Percentiles rank a stretch among this genome's conserved stretches.
These are phyloP conservation scores for Stachybotrys chlorohalonatus DNA, from an alignment of 2,329 filamentous ascomycete species.

Conservation along the genomic window DNA sequence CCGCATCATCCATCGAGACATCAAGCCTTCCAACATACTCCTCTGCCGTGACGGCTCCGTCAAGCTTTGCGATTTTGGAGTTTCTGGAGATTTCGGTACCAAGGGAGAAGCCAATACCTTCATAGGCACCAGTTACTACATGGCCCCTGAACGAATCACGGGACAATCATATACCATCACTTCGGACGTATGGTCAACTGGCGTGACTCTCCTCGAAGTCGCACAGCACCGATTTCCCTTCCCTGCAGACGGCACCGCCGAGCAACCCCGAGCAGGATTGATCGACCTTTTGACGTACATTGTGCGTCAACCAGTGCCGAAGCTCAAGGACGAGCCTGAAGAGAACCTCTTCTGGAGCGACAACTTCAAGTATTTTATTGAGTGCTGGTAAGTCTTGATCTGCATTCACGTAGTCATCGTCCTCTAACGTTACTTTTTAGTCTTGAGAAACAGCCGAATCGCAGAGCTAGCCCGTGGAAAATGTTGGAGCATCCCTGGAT, in stretches of 20 bases:
- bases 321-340: slow-evolving; percentile 87
- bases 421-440: slow-evolving; percentile 37
- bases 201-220: slow-evolving; percentile 96
- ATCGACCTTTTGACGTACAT: slow-evolving; percentile 98
- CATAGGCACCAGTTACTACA: slow-evolving; percentile 98
- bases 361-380: slow-evolving; percentile 98
- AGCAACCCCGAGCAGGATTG: slow-evolving; percentile 83
- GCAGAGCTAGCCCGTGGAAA: slow-evolving; percentile 90
- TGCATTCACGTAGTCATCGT: background rate
- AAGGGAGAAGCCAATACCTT: slow-evolving; percentile 99
- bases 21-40: slow-evolving; percentile 96
- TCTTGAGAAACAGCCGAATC: slow-evolving; percentile 82
- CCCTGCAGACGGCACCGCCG: slow-evolving; percentile 90
- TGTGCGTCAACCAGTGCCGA: slow-evolving; percentile 88
- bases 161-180: slow-evolving; percentile 98
- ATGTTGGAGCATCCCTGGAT: slow-evolving; percentile 99
- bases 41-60: slow-evolving; percentile 88
- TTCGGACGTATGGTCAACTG: slow-evolving; percentile 95
- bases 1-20: slow-evolving; percentile 97
- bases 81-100: slow-evolving; percentile 94
- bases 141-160: slow-evolving; percentile 96
- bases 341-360: slow-evolving; percentile 90
- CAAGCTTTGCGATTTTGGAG: slow-evolving; percentile 97
- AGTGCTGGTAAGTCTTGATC: slow-evolving; percentile 74
- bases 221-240: slow-evolving; percentile 98